Conservation (phyloP, 768 basidiomycete species). For the Rhodotorula sphaerocarpa region DNA sequence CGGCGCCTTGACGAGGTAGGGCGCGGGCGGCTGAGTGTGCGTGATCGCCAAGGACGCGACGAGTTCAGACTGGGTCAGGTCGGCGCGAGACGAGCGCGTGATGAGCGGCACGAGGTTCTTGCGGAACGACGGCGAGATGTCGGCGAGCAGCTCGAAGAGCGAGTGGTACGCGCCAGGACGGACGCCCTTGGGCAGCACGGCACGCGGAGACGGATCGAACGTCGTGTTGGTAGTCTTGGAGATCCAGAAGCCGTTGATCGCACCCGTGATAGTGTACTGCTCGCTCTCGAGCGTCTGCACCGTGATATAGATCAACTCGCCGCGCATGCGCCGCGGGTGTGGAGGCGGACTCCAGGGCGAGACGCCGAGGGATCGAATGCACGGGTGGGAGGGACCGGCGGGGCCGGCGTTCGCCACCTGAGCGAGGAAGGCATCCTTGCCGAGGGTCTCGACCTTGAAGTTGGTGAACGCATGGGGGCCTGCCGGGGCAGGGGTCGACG, state of each 20-base stretch:
- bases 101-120: constrained; percentile 33
- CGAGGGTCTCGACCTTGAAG: constrained; percentile 27
- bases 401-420: constrained; percentile 4
- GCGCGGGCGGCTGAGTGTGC: constrained; percentile 45
- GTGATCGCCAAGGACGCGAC: constrained; percentile 45
- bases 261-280: constrained; percentile 44
- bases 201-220: constrained; percentile 46
- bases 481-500: constrained; percentile 14
- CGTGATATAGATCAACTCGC: constrained; percentile 47
- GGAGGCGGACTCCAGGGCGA: constrained; percentile 49
- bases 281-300: constrained; percentile 47
- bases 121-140: constrained; percentile 44
- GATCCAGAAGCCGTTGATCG: constrained; percentile 47
- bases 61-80: constrained; percentile 28
- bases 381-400: constrained; percentile 17
- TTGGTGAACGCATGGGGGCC: constrained; percentile 31
- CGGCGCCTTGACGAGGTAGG: constrained; percentile 44
- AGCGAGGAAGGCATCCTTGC: constrained; percentile 19
- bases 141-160: constrained; percentile 46
- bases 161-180: constrained; percentile 41
- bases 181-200: constrained; percentile 35
- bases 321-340: constrained; percentile 44
- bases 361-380: constrained; percentile 43
- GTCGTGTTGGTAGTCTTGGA: constrained; percentile 42
- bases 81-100: constrained; percentile 21